Evolutionary conservation across 2,329 filamentous ascomycete genomes (phyloP), one percentile per base, ranked within the genome.

Genomic region (Cladosporium sp.): DNA sequence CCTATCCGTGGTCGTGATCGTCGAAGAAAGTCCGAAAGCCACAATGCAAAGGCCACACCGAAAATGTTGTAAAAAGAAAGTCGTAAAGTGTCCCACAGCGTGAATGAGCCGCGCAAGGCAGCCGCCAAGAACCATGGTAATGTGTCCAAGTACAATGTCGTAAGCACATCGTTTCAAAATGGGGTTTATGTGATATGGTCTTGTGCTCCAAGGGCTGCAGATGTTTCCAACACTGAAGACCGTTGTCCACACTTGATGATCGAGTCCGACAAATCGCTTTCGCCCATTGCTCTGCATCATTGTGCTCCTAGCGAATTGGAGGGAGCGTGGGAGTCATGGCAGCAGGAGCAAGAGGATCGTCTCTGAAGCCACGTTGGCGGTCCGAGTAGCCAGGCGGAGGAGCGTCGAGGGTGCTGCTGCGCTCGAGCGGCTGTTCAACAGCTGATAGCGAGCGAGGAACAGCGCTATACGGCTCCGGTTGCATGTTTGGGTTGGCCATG

Each of bases 371-470:
- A 46, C 40, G 40, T 23, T 11, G 40, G 49, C 49, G 60, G 16
- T 63, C 61, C 14, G 61, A 33, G 61, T 63, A 63, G 14, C 61
- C 61, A 10, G 61, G 61, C 26, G 61, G 61, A n/a, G 61, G 61
- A 12, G 35, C 23, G 18, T 63, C 61, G 18, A 63, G 61, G 16
- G 61, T 63, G 26, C 35, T 56, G n/a, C 21, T 46, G 14, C 61
- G 40, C 53, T 40, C 61, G 7, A 62, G 60, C 12, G 23, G 16
- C 23, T 52, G 35, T 14, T 44, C 52, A 33, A 29, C 28, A 23
- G 10, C 11, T 6, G 55, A 23, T 1, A 29, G 56, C 3, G 56
- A 35, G 16, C 56, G 33, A 11, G 26, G 23, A 16, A 28, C 28
- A 44, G 31, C 21, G 10, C 44, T 56, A 33, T n/a, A 29, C 33